These are phyloP conservation scores for Blastomyces silverae DNA, from an alignment of 2,329 filamentous ascomycete species.

Conservation along the genomic window DNA sequence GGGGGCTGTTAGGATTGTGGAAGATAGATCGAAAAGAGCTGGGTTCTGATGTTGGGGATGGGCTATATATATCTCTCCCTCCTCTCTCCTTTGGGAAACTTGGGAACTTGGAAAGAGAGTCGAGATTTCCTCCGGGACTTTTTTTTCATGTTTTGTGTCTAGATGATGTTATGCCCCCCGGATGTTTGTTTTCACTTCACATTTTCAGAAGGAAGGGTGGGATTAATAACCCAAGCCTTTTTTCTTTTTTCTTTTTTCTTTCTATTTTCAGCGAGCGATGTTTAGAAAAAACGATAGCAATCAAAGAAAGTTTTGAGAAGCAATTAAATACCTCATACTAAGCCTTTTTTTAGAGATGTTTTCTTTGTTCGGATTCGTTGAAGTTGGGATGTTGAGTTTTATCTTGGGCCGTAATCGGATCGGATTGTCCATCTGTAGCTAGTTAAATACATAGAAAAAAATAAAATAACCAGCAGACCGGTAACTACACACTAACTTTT, in stretches of 20 bases:
- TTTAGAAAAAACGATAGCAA: no score
- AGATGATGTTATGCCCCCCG: background rate
- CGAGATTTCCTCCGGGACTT: background rate
- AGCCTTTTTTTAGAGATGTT: background rate
- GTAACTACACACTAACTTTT: no score
- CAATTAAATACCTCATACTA: background rate
- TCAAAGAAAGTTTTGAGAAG: background rate
- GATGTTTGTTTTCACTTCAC: no score
- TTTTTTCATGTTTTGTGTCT: background rate
- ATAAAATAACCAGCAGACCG: no score
- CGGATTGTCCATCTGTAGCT: no score
- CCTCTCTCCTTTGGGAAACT: no score
- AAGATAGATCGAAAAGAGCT: conserved; percentile 14
- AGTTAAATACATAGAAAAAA: no score
- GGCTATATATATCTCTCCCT: background rate
- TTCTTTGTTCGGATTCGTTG: background rate
- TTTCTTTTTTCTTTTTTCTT: no score
- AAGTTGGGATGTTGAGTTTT: background rate
- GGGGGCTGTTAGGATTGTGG: conserved; percentile 23
- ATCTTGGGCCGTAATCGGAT: background rate
- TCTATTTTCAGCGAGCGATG: no score
- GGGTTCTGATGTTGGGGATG: background rate
- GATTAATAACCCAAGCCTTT: no score
- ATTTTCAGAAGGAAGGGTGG: no score
- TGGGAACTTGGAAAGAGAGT: background rate